phyloP scores from a whole-genome alignment of 768 basidiomycete species.

The Rhizopogon rudus region DNA sequence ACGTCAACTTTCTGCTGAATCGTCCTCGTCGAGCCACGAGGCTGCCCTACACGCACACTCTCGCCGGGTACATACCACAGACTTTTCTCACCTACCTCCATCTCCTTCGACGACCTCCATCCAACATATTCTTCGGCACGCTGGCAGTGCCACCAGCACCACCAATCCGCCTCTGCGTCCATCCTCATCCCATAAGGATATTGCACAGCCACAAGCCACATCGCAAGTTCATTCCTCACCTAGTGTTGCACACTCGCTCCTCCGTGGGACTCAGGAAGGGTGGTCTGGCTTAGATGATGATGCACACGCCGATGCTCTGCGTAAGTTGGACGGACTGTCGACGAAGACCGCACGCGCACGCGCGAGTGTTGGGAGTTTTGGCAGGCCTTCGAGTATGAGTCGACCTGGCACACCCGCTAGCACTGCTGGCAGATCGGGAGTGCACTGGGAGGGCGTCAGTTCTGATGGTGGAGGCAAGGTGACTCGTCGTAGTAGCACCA shows the following conservation, averaged over 20 bases:
- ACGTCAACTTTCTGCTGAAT: slow-evolving; percentile 65
- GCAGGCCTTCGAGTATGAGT: slow-evolving; percentile 59
- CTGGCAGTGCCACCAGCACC: slow-evolving; percentile 35
- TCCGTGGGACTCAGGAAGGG: slow-evolving; percentile 85
- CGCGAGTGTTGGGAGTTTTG: slow-evolving; percentile 70
- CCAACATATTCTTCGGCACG: slow-evolving; percentile 70
- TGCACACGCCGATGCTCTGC: slow-evolving; percentile 84
- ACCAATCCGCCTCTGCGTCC: slow-evolving; percentile 30
- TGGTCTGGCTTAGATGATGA: slow-evolving; percentile 88
- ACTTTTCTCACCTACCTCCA: slow-evolving; percentile 88
- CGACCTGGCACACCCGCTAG: slow-evolving; percentile 72
- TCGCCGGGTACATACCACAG: slow-evolving; percentile 63
- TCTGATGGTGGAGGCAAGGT: slow-evolving; percentile 28
- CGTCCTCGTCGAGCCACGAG: slow-evolving; percentile 55
- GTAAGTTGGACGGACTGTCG: slow-evolving; percentile 87
- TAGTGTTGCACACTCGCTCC: slow-evolving; percentile 78
- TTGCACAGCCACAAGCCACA: slow-evolving; percentile 25
- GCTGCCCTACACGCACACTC: slow-evolving; percentile 38
- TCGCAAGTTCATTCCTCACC: slow-evolving; percentile 41
- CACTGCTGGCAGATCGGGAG: slow-evolving; percentile 40
- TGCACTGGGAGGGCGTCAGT: slow-evolving; percentile 74
- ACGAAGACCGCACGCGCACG: slow-evolving; percentile 73
- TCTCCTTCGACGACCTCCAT: slow-evolving; percentile 90
- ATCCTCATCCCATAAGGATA: slow-evolving; percentile 34
- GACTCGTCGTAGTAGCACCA: slow-evolving; percentile 32